These are phyloP conservation scores for Tritrichomonas musculus DNA, from an alignment of 208 protist genomes.

Conservation along the genomic window DNA sequence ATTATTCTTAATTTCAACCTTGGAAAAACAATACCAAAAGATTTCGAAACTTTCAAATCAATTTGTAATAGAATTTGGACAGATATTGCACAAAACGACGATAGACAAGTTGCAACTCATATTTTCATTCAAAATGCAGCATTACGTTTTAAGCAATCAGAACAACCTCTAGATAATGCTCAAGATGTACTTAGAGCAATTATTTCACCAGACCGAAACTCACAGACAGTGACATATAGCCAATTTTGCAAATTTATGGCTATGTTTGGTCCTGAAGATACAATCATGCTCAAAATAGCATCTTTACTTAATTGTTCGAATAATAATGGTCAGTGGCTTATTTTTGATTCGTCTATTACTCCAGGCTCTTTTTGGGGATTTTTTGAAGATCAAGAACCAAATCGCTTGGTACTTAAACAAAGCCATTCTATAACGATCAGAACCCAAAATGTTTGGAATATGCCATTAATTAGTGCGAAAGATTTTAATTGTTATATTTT, in stretches of 20 bases:
- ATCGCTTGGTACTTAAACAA: background rate
- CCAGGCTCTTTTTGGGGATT: background rate
- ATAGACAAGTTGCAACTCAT: background rate
- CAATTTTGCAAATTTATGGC: slow-evolving; percentile 11
- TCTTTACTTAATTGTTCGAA: background rate
- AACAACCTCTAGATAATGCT: slow-evolving; percentile 7
- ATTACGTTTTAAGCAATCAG: background rate
- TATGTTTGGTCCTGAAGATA: background rate
- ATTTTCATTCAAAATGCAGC: background rate
- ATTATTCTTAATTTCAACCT: background rate
- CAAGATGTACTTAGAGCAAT: background rate
- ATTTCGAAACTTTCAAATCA: background rate
- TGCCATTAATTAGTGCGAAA: too few species aligned
- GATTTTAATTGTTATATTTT: too few species aligned
- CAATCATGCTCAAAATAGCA: slow-evolving; percentile 18
- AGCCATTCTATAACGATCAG: background rate
- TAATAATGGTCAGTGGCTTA: background rate
- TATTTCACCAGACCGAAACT: background rate
- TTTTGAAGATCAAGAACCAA: background rate
- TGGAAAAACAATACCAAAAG: background rate
- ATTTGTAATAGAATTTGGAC: background rate
- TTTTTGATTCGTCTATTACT: background rate
- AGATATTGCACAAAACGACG: background rate
- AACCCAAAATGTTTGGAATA: too few species aligned
- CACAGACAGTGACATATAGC: background rate